A percentile compares a stretch with the other conserved stretches of the same genome.
Conservation (phyloP, 2,329 filamentous ascomycete species). For the Dendrostoma leiphaemia region DNA sequence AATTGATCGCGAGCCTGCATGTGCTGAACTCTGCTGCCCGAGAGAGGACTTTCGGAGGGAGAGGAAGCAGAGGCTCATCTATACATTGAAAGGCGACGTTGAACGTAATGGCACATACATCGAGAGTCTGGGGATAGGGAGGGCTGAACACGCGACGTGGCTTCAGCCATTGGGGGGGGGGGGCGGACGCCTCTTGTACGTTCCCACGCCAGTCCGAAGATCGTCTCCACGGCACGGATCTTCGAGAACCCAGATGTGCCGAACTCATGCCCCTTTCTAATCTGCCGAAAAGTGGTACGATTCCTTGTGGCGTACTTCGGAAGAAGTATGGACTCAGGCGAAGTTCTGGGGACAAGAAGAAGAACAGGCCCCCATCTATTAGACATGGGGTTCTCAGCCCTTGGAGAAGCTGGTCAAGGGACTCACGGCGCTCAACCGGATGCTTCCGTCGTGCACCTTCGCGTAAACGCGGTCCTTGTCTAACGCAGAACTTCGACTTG, state of each 20-base stretch:
- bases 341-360: too few species aligned
- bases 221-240: background rate
- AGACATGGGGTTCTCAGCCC: too few species aligned
- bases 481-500: background rate
- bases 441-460: too few species aligned
- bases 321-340: background rate
- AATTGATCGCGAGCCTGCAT: background rate
- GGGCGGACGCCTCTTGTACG: conserved; percentile 4
- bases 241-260: background rate
- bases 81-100: background rate
- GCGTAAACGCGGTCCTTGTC: too few species aligned
- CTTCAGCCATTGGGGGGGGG: conserved; percentile 14
- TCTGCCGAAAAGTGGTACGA: background rate
- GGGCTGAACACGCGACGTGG: conserved; percentile 20
- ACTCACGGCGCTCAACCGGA: background rate
- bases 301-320: background rate
- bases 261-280: background rate
- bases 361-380: too few species aligned
- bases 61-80: background rate
- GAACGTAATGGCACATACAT: background rate
- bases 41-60: background rate
- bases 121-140: background rate
- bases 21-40: background rate
- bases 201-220: conserved; percentile 1
- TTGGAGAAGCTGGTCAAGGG: background rate